Evolutionary conservation across 768 basidiomycete species (phyloP), one percentile per base, ranked within the genome.

Genomic region (Lanmaoa pseudosensibilis): DNA sequence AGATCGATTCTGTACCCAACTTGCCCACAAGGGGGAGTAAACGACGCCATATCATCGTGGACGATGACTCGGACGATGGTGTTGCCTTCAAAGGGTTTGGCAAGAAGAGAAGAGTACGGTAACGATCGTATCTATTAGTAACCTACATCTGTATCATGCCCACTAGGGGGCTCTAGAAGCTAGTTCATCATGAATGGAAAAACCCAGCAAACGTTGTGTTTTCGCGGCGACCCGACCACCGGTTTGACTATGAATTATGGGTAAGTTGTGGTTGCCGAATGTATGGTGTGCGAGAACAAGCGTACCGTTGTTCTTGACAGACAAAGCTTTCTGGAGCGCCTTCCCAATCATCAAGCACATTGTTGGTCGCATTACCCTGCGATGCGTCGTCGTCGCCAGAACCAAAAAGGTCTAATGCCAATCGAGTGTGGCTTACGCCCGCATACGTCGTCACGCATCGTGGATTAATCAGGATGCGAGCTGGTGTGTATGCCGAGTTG

Each of bases 371-470:
- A 19, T 72, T 72, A 45, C 80, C 81, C 27, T 77, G 74, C 16
- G 75, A 61, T 40, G 77, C 79, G 46, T 91, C 86, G 23, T 85
- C 86, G n/a, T 84, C 82, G 39, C 83, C 80, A 11, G 78, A 75
- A 0, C 95, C 96, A 65, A 98, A 98, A 63, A 99, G 74, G 72
- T 98, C 95, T 44, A 92, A 73, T n/a, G 96, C 95, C 36, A 99
- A 82, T 72, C 94, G 92, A 21, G 95, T 93, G 73, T 99, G 96
- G 60, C 88, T 92, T 5, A 98, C 96, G 4, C 96, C 97, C 0
- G 96, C 96, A 69, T 99, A 99, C 21, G 96, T 98, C 36, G 96
- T 98, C 50, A 96, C 91, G 71, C 95, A 98, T 16, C 95, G 84
- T 5, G 96, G 96, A 67, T 98, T 98, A 54, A 99, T 88, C 61